phyloP scores from a whole-genome alignment of 306 rosid genomes.

The Prunus kanzakura region DNA sequence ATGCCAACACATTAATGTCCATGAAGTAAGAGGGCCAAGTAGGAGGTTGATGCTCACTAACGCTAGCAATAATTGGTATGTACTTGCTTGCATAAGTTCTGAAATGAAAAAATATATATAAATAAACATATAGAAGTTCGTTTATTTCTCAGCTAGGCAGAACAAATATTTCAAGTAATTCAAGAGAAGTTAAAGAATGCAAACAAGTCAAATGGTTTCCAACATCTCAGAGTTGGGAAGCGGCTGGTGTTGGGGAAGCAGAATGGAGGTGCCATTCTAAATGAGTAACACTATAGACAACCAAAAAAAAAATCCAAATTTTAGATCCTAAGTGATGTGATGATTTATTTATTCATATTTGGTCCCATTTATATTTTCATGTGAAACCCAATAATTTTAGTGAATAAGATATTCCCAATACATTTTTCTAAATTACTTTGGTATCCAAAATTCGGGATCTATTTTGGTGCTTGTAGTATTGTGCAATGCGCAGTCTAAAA shows the following conservation, averaged over 20 bases:
- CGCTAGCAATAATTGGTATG: constrained; percentile 99
- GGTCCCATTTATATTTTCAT: neutral
- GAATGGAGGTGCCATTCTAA: neutral
- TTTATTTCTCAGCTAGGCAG: neutral
- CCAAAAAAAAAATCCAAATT: neutral
- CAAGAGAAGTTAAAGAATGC: neutral
- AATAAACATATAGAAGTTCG: neutral
- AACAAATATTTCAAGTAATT: constrained; percentile 5
- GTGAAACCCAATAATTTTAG: neutral
- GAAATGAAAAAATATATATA: constrained; percentile 28
- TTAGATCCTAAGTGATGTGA: neutral
- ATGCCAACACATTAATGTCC: constrained; percentile 98
- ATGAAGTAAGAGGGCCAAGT: constrained; percentile 99
- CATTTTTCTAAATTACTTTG: neutral
- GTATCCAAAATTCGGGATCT: neutral
- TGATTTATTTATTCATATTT: neutral
- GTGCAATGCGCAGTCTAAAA: neutral
- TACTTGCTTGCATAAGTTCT: constrained; percentile 99
- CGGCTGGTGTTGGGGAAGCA: neutral
- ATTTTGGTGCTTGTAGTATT: neutral
- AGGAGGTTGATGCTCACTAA: constrained; percentile 99
- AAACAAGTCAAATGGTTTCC: neutral
- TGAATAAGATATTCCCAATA: neutral
- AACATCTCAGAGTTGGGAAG: constrained; percentile 7
- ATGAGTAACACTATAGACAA: neutral